phyloP scores from a whole-genome alignment of 2,329 filamentous ascomycete species.

The Helotiales sp. region DNA sequence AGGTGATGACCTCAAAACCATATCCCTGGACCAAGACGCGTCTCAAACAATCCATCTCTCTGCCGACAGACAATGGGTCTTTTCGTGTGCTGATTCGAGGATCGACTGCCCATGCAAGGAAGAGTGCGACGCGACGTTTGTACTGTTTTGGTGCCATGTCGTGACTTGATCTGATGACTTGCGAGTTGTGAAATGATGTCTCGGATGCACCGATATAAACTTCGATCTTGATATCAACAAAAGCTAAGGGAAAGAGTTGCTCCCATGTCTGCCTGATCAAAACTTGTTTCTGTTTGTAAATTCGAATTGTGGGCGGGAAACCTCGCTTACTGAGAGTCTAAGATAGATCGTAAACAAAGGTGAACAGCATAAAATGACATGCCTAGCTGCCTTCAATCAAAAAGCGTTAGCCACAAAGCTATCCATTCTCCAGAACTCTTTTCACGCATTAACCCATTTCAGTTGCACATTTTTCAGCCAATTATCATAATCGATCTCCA shows the following conservation, averaged over 20 bases:
- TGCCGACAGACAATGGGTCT: background rate
- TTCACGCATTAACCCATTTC: conserved; percentile 27
- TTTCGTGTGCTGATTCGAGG: background rate
- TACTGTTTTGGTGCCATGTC: background rate
- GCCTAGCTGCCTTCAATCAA: no score
- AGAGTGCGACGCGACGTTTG: background rate
- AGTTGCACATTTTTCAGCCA: conserved; percentile 29
- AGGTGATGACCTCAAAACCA: background rate
- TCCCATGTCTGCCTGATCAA: no score
- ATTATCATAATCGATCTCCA: conserved; percentile 23
- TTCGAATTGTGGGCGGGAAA: background rate
- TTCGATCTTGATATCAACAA: no score
- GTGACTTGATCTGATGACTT: background rate
- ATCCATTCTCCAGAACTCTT: conserved; percentile 16
- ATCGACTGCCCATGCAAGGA: background rate
- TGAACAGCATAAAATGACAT: no score
- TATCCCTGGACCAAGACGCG: background rate
- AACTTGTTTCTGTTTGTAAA: background rate
- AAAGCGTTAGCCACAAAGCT: background rate
- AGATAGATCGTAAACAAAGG: background rate
- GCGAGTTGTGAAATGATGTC: background rate
- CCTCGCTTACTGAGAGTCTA: background rate
- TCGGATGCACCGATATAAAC: no score
- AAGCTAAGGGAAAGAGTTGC: no score
- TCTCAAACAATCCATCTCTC: background rate